Percentiles rank a stretch among this genome's conserved stretches.
Evolutionary conservation across 1,139 yeast species (phyloP).

Genomic region (Wickerhamiella infanticola): DNA sequence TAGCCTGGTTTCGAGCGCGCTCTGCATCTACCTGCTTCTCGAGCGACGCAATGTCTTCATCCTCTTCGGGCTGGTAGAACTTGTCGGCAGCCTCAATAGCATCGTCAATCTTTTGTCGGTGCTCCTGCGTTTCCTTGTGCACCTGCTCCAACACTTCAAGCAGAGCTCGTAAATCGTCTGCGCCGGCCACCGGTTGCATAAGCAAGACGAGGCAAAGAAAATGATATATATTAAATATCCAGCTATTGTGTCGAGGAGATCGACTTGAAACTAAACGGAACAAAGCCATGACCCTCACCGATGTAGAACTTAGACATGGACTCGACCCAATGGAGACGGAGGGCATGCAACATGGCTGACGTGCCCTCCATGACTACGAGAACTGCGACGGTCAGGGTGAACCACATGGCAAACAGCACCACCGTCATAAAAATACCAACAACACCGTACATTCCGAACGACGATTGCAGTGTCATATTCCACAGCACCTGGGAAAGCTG

Average conservation of each 20-base stretch:
- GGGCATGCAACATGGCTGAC: conserved; percentile 93
- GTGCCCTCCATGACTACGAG: conserved; percentile 97
- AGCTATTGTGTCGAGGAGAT: not conserved
- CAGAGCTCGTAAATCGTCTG: conserved; percentile 1
- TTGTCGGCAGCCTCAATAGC: not conserved
- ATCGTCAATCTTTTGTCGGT: not conserved
- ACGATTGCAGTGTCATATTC: conserved; percentile 84
- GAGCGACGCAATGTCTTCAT: not conserved
- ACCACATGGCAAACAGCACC: conserved; percentile 86
- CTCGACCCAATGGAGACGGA: conserved; percentile 97
- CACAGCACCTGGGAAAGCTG: conserved; percentile 89
- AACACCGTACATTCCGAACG: conserved; percentile 60
- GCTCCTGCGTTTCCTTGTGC: not conserved
- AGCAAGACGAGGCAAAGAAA: not conserved
- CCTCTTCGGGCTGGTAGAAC: not conserved
- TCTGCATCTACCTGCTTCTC: not conserved
- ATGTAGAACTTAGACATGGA: conserved; percentile 96
- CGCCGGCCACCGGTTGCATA: conserved; percentile 1
- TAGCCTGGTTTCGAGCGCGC: not conserved
- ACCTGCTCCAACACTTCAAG: not conserved
- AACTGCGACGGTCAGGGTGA: conserved; percentile 73
- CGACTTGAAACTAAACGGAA: conserved; percentile 51
- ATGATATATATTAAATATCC: not conserved
- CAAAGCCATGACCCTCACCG: conserved; percentile 86
- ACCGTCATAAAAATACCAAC: conserved; percentile 62